Evolutionary conservation across 768 basidiomycete genomes (phyloP).

Genomic region (Asterophora lycoperdoides): DNA sequence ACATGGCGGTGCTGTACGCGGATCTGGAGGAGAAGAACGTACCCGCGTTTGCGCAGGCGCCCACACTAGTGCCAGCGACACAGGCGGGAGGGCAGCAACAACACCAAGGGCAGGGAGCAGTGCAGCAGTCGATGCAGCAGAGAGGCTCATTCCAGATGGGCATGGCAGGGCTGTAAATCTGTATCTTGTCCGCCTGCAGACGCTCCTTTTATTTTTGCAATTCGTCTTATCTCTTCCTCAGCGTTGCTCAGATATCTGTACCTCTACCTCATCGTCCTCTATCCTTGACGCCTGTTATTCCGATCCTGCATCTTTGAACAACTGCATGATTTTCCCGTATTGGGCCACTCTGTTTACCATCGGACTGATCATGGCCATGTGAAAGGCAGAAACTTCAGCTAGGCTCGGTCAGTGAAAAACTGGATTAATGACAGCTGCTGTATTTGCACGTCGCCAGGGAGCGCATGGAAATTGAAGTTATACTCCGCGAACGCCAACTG

Average conservation of each 20-base stretch:
- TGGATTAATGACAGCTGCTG: background rate
- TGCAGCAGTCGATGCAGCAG: constrained; percentile 27
- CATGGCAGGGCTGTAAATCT: constrained; percentile 43
- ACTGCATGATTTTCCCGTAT: constrained; percentile 3
- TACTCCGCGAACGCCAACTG: constrained; percentile 13
- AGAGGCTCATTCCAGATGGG: constrained; percentile 50
- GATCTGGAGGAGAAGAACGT: constrained; percentile 72
- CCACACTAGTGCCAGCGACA: constrained; percentile 36
- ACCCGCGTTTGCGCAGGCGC: constrained; percentile 55
- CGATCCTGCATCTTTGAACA: constrained; percentile 7
- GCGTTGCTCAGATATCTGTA: constrained; percentile 19
- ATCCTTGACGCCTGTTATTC: background rate
- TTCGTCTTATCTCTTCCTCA: constrained; percentile 13
- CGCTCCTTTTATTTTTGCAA: constrained; percentile 4
- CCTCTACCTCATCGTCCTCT: constrained; percentile 10
- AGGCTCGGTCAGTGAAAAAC: background rate
- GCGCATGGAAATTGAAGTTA: constrained; percentile 1
- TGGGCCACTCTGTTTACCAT: background rate
- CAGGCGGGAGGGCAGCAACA: constrained; percentile 38
- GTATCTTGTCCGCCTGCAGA: constrained; percentile 7
- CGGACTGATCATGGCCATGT: background rate
- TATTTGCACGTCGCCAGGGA: background rate
- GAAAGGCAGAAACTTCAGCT: background rate
- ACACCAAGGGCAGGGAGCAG: constrained; percentile 21
- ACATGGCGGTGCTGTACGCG: constrained; percentile 69